phyloP scores from a whole-genome alignment of 441 rosid genomes.

The Iberis amara region DNA sequence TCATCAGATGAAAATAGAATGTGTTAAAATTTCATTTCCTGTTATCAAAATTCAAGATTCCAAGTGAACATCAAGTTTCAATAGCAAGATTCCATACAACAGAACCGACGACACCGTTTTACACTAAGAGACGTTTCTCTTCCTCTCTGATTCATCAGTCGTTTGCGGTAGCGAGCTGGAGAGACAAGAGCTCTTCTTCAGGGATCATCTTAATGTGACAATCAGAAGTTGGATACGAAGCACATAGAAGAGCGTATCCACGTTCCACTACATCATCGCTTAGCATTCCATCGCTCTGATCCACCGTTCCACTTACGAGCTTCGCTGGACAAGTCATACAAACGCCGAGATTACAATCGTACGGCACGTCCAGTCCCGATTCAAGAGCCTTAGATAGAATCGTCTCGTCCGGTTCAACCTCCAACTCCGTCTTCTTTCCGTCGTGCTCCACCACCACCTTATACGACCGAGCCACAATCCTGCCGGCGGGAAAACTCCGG shows the following conservation, averaged over 20 bases:
- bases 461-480: constrained; percentile 38
- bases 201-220: constrained; percentile 77
- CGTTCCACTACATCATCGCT: constrained; percentile 89
- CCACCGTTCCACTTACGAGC: constrained; percentile 59
- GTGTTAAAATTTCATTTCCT: background rate
- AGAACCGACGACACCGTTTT: background rate
- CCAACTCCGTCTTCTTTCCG: constrained; percentile 56
- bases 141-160: constrained; percentile 39
- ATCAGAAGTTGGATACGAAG: constrained; percentile 71
- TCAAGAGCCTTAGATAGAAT: constrained; percentile 78
- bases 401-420: constrained; percentile 80
- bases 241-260: constrained; percentile 75
- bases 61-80: background rate
- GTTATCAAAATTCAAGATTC: background rate
- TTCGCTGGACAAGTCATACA: constrained; percentile 98
- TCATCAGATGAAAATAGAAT: no score
- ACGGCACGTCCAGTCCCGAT: constrained; percentile 58
- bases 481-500: background rate
- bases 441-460: constrained; percentile 73
- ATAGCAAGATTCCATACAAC: background rate
- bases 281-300: constrained; percentile 93
- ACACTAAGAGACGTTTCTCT: background rate
- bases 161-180: constrained; percentile 82
- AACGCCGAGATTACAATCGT: constrained; percentile 95
- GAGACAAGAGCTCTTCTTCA: constrained; percentile 73